These are phyloP conservation scores for Aspergillus cristatus DNA, from an alignment of 495 filamentous ascomycete genomes.

Conservation along the genomic window DNA sequence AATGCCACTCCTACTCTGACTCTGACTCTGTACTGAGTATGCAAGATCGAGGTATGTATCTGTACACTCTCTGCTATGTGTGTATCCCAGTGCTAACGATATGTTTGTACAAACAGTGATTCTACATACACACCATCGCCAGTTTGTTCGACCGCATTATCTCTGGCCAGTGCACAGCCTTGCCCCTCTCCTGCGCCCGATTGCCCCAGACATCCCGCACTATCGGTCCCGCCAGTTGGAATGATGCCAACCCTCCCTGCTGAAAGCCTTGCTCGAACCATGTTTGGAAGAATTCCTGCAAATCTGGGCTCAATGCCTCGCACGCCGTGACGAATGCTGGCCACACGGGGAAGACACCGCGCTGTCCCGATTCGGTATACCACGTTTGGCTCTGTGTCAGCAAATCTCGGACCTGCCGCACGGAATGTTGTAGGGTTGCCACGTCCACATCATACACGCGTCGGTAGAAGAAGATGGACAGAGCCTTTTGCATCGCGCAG, in stretches of 20 bases:
- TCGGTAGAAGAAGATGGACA: conserved; percentile 23
- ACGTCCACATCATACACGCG: conserved; percentile 19
- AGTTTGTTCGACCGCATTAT: no score
- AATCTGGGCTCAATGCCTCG: conserved; percentile 13
- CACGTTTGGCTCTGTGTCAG: conserved; percentile 7
- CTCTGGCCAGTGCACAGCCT: no score
- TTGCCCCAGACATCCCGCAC: conserved; percentile 5
- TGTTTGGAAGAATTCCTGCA: conserved; percentile 13
- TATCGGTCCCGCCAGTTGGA: conserved; percentile 1
- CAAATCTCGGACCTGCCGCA: conserved; percentile 12
- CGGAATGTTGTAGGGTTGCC: conserved; percentile 15
- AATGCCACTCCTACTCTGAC: no score
- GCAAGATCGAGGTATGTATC: no score
- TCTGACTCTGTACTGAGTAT: no score
- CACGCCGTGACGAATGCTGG: conserved; percentile 22
- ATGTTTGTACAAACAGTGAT: no score
- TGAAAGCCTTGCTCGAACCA: conserved; percentile 17
- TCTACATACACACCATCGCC: no score
- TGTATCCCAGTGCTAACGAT: no score
- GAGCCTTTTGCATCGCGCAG: conserved; percentile 14
- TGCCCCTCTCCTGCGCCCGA: no score
- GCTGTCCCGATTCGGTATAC: conserved; percentile 6
- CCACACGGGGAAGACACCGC: conserved; percentile 9
- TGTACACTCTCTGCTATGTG: no score
- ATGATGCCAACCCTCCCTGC: conserved; percentile 9